These are phyloP conservation scores for Perilla frutescens DNA, from an alignment of 257 asterid genomes.

Conservation along the genomic window DNA sequence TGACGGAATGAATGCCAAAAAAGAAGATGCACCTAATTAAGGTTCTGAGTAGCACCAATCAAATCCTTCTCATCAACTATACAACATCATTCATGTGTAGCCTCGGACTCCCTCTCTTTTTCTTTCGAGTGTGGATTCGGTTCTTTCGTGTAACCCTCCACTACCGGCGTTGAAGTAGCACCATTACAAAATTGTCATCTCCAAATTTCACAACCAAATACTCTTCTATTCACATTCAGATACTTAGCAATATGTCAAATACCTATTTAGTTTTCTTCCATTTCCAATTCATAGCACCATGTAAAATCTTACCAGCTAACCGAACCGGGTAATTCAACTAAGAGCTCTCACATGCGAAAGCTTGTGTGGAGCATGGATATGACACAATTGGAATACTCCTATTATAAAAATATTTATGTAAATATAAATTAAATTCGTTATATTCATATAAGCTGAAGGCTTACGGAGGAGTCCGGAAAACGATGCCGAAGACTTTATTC, in stretches of 20 bases:
- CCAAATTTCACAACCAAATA: neutral
- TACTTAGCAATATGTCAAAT: neutral
- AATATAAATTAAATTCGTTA: neutral
- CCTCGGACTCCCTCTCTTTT: too few species aligned
- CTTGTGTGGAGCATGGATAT: neutral
- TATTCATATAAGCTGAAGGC: slow-evolving; percentile 32
- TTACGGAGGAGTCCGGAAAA: slow-evolving; percentile 96
- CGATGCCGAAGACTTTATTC: slow-evolving; percentile 96
- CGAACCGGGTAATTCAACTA: neutral
- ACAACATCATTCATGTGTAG: too few species aligned
- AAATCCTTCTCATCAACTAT: too few species aligned
- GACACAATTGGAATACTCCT: neutral
- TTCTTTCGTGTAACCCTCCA: too few species aligned
- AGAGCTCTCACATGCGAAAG: neutral
- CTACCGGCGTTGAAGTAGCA: too few species aligned
- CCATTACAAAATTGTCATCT: neutral
- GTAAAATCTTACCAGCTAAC: slow-evolving; percentile 1
- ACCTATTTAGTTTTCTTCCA: neutral
- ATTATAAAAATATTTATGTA: neutral
- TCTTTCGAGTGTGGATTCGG: too few species aligned
- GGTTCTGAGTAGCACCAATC: too few species aligned
- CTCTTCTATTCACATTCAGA: slow-evolving; percentile 7
- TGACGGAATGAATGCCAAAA: too few species aligned
- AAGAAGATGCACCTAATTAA: too few species aligned
- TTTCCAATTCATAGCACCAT: neutral